phyloP scores from a whole-genome alignment of 768 basidiomycete genomes.

The Cubamyces sp. region DNA sequence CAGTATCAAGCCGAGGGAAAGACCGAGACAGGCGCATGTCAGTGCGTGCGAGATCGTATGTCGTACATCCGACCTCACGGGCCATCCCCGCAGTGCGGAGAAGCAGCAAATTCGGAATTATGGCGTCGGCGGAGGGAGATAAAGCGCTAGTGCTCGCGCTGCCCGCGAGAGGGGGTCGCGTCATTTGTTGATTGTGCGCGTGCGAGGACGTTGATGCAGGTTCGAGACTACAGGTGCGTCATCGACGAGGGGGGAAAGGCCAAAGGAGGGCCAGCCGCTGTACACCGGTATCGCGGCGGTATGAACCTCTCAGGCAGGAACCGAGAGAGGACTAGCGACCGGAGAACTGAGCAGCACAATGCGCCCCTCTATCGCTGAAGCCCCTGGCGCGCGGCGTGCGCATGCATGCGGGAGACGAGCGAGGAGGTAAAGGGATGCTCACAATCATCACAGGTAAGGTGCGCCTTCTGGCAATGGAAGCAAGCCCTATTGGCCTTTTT shows the following conservation, averaged over 20 bases:
- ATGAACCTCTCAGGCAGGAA: neutral
- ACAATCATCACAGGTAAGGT: conserved; percentile 99
- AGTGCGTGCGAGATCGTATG: neutral
- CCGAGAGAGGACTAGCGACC: neutral
- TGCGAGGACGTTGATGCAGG: neutral
- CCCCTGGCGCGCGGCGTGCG: neutral
- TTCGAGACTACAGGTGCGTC: neutral
- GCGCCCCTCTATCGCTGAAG: neutral
- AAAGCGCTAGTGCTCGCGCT: neutral
- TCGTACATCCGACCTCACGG: neutral
- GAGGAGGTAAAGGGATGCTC: conserved; percentile 39
- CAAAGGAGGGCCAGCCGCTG: neutral
- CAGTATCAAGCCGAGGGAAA: no score
- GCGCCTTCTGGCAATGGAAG: conserved; percentile 95
- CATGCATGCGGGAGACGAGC: neutral
- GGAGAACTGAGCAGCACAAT: neutral
- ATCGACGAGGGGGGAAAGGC: neutral
- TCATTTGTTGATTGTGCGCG: conserved; percentile 1
- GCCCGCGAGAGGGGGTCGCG: neutral
- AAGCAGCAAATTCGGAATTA: conserved; percentile 1
- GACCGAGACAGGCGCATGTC: no score
- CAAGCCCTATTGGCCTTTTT: conserved; percentile 95
- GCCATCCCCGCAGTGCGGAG: neutral
- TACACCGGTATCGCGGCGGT: neutral
- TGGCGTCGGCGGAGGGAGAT: conserved; percentile 3